Conservation (phyloP, 306 rosid species). For the Cicer cuneatum region DNA sequence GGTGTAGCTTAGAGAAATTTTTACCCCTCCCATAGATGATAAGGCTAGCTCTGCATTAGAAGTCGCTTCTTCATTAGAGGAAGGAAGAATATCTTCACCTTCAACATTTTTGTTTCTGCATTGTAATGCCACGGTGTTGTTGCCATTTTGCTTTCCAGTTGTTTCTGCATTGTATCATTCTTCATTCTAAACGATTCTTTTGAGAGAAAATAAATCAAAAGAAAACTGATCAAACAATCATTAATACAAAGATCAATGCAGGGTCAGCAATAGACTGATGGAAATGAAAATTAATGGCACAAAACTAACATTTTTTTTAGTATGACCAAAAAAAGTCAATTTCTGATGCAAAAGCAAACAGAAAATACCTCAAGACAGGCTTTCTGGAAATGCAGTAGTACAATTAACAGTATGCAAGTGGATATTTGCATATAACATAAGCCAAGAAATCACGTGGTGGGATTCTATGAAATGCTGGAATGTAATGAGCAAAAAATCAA, state of each 20-base stretch:
- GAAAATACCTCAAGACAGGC: not conserved
- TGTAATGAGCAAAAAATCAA: constrained; percentile 14
- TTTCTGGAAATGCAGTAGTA: constrained; percentile 29
- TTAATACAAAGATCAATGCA: constrained; percentile 27
- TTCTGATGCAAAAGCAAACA: constrained; percentile 28
- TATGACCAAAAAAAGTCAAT: constrained; percentile 2
- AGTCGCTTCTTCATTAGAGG: constrained; percentile 49
- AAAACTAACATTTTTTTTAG: constrained; percentile 12
- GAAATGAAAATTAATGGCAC: constrained; percentile 13
- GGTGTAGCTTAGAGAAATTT: constrained; percentile 64
- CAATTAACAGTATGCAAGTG: constrained; percentile 14
- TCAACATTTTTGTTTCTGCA: constrained; percentile 45
- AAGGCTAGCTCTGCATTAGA: constrained; percentile 62
- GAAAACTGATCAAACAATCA: constrained; percentile 32
- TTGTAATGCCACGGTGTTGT: constrained; percentile 46
- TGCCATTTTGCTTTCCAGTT: constrained; percentile 47
- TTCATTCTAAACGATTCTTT: constrained; percentile 53
- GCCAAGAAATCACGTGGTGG: not conserved
- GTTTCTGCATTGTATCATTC: constrained; percentile 35
- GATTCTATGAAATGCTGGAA: not conserved
- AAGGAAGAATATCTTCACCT: constrained; percentile 45
- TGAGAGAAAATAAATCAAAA: constrained; percentile 45
- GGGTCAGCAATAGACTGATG: constrained; percentile 27
- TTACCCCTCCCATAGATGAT: constrained; percentile 77
- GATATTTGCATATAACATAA: constrained; percentile 10